phyloP scores from a whole-genome alignment of 306 rosid genomes.

The Trifolium fragiferum region DNA sequence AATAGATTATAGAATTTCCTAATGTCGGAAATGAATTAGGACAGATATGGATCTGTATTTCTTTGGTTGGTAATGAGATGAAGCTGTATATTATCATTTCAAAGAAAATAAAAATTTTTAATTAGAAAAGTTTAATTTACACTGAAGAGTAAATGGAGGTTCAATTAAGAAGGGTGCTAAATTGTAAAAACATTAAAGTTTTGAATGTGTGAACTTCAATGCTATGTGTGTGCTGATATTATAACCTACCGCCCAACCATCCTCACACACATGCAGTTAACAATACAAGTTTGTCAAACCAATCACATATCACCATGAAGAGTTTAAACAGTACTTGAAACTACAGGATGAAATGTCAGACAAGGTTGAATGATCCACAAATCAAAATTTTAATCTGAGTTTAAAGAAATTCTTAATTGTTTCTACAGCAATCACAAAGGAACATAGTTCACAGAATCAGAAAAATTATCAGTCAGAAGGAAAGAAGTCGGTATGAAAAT shows the following conservation, averaged over 20 bases:
- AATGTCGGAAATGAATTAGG: background rate
- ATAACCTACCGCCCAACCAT: conserved; percentile 5
- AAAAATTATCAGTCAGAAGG: too few relatives aligned
- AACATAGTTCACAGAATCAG: background rate
- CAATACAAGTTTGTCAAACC: conserved; percentile 1
- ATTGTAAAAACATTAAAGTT: background rate
- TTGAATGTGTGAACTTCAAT: background rate
- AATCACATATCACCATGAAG: background rate
- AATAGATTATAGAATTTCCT: background rate
- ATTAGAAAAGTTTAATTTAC: conserved; percentile 3
- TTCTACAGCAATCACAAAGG: conserved; percentile 7
- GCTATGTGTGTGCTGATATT: background rate
- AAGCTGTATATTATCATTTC: conserved; percentile 18
- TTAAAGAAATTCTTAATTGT: background rate
- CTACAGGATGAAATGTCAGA: conserved; percentile 24
- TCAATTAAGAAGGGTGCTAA: background rate
- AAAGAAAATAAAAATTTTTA: conserved; percentile 25
- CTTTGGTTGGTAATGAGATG: background rate
- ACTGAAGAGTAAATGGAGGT: conserved; percentile 17
- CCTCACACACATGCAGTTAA: background rate
- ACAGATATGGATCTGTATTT: background rate
- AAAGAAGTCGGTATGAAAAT: too few relatives aligned
- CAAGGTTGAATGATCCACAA: conserved; percentile 17
- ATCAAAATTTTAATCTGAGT: conserved; percentile 2
- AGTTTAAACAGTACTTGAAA: conserved; percentile 11